phyloP scores from a whole-genome alignment of 2,329 filamentous ascomycete species.

The Ophiostoma quercus region DNA sequence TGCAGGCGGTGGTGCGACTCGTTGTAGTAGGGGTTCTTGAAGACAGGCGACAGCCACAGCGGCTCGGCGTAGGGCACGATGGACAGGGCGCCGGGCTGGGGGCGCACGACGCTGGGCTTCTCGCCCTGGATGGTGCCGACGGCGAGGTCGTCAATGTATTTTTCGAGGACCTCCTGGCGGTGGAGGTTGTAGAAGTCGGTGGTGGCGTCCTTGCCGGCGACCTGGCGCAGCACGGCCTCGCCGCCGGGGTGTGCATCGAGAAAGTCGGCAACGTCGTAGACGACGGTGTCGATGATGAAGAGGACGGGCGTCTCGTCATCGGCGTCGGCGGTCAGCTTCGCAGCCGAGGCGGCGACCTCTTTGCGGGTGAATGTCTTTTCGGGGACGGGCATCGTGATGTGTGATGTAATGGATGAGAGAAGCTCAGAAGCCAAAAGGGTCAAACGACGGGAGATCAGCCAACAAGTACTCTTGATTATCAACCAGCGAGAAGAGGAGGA shows the following conservation, averaged over 20 bases:
- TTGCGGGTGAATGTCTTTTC: conserved; percentile 52
- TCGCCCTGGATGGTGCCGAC: conserved; percentile 73
- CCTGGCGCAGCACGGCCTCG: conserved; percentile 70
- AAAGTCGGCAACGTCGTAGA: conserved; percentile 84
- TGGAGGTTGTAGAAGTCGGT: conserved; percentile 87
- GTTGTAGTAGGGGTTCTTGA: conserved; percentile 68
- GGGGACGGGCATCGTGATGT: conserved; percentile 33
- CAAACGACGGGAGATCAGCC: neutral
- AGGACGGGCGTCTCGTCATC: conserved; percentile 62
- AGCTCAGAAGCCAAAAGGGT: neutral
- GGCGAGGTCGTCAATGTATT: conserved; percentile 66
- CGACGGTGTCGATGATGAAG: conserved; percentile 80
- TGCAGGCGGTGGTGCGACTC: conserved; percentile 66
- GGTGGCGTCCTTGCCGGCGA: conserved; percentile 77
- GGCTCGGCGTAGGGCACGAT: conserved; percentile 79
- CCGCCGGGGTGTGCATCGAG: conserved; percentile 80
- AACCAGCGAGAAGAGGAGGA: no score
- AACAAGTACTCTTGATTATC: no score
- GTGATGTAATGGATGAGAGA: neutral
- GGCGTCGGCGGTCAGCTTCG: conserved; percentile 61
- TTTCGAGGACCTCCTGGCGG: conserved; percentile 78
- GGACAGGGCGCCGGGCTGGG: conserved; percentile 65
- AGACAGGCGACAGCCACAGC: conserved; percentile 71
- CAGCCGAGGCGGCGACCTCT: conserved; percentile 54
- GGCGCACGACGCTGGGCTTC: conserved; percentile 65